Conservation (phyloP, 1,284 basidiomycete genomes). For the Cystobasidium pallidum region DNA sequence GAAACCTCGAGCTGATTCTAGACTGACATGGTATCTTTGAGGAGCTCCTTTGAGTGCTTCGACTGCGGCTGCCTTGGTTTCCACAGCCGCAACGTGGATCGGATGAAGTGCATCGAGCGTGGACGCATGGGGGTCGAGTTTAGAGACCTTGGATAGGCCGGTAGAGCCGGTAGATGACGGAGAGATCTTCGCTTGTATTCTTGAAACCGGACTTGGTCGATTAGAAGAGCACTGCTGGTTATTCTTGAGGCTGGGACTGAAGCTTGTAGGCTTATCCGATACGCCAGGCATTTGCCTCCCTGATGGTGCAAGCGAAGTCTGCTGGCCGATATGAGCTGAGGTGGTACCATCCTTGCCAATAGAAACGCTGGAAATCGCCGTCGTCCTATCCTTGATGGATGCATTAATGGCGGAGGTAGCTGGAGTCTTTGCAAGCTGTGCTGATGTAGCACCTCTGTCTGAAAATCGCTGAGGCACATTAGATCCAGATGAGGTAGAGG, state of each 20-base stretch:
- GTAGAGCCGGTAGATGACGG: too few species aligned
- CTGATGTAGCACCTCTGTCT: background rate
- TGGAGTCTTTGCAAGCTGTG: background rate
- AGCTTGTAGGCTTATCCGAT: too few species aligned
- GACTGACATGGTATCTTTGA: conserved; percentile 60
- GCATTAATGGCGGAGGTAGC: background rate
- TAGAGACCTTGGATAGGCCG: too few species aligned
- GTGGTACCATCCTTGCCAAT: background rate
- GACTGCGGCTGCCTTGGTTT: background rate
- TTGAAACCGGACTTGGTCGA: background rate
- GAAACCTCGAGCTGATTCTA: conserved; percentile 81
- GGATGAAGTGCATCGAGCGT: too few species aligned
- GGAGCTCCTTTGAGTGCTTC: background rate
- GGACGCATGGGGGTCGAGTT: too few species aligned
- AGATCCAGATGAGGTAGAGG: background rate
- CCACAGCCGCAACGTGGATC: too few species aligned
- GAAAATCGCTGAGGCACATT: background rate
- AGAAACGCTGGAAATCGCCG: background rate
- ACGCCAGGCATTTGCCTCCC: too few species aligned
- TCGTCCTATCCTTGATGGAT: background rate
- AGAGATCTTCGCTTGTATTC: background rate
- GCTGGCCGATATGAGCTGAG: too few species aligned
- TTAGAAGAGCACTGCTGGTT: conserved; percentile 8
- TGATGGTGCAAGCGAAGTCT: too few species aligned
- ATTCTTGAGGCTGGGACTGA: background rate